Evolutionary conservation across 352 stramenopile species (phyloP).

Genomic region (Phytopythium sindhum): DNA sequence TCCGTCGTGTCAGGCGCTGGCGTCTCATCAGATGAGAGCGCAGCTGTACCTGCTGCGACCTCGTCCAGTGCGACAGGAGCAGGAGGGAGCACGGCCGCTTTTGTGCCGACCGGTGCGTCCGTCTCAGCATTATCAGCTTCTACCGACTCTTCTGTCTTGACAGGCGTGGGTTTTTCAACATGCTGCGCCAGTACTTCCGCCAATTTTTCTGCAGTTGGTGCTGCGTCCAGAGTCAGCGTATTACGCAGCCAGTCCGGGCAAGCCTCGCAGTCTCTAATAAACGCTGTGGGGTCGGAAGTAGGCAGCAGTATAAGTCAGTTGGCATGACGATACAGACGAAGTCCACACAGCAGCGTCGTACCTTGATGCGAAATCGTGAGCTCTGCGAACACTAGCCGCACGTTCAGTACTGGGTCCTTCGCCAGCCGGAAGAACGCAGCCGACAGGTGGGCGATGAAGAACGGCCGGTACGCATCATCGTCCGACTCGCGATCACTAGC

Average conservation of each 20-base stretch:
- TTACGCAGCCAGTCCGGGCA: background rate
- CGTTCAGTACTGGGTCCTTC: constrained; percentile 66
- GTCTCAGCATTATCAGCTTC: background rate
- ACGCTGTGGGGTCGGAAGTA: background rate
- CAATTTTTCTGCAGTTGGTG: background rate
- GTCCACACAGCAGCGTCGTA: background rate
- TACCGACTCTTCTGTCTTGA: background rate
- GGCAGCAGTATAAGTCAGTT: background rate
- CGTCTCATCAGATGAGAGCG: background rate
- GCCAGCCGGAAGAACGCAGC: constrained; percentile 55
- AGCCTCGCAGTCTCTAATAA: background rate
- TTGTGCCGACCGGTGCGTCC: background rate
- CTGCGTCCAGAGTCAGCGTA: background rate
- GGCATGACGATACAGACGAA: background rate
- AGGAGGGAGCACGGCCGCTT: background rate
- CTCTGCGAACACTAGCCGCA: constrained; percentile 59
- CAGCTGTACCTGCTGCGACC: background rate
- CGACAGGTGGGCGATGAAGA: constrained; percentile 53
- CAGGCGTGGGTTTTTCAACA: background rate
- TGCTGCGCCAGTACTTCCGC: background rate
- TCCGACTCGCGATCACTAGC: background rate
- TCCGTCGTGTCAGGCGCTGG: background rate
- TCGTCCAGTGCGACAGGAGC: background rate
- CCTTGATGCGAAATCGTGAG: constrained; percentile 39
- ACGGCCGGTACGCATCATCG: constrained; percentile 15